A percentile compares a stretch with the other conserved stretches of the same genome.
Conservation (phyloP, 805 yeast species). For the Millerozyma miso region DNA sequence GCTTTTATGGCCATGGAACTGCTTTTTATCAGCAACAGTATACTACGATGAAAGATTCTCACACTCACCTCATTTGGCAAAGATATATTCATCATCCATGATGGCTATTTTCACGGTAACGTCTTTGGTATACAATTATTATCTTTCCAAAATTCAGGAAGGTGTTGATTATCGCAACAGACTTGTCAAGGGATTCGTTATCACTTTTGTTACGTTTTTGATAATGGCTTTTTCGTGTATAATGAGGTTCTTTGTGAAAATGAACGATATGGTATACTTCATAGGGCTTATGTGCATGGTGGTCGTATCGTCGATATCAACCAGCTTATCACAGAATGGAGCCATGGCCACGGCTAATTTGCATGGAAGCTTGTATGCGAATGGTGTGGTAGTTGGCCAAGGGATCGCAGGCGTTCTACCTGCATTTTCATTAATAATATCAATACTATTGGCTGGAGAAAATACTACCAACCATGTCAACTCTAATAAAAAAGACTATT, state of each 20-base stretch:
- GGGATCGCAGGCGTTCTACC: conserved; percentile 94
- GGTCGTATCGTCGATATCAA: conserved; percentile 63
- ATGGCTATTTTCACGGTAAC: conserved; percentile 80
- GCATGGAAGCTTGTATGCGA: conserved; percentile 72
- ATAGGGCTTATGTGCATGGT: conserved; percentile 58
- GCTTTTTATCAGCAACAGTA: conserved; percentile 79
- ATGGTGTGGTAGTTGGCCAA: conserved; percentile 92
- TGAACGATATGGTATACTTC: conserved; percentile 44
- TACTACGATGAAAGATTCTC: conserved; percentile 66
- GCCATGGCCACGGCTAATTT: conserved; percentile 81
- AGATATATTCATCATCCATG: conserved; percentile 73
- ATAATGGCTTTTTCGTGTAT: conserved; percentile 52
- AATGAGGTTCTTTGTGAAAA: conserved; percentile 25
- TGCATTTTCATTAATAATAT: conserved; percentile 58
- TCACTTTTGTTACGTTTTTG: conserved; percentile 57
- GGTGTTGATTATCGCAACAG: conserved; percentile 56
- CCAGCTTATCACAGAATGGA: conserved; percentile 85
- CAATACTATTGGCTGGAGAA: conserved; percentile 43
- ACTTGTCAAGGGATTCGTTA: conserved; percentile 53
- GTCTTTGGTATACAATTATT: conserved; percentile 54
- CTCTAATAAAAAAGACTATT: conserved; percentile 33
- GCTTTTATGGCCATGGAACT: conserved; percentile 95
- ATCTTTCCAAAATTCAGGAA: conserved; percentile 61
- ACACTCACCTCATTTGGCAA: conserved; percentile 46
- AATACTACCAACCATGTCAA: conserved; percentile 13